Base-by-base conservation (phyloP, 805 yeast species). In the Lipomyces orientalis region DNA sequence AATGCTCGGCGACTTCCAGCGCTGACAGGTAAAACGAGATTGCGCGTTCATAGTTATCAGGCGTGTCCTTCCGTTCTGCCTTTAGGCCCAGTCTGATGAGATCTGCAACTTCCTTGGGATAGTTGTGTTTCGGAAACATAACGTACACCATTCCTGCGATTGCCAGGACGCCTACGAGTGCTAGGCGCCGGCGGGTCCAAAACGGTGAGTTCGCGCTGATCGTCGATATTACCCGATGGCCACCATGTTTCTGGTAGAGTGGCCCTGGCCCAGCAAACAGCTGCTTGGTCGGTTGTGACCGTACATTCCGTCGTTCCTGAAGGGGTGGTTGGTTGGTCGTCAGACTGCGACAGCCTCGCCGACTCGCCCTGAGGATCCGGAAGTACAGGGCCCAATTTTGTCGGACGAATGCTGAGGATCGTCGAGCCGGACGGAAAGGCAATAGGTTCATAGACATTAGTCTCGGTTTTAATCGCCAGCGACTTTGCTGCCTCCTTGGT, bases 21-120 rank as follows among this genome's bases (percentile, higher is more conserved):
- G 97, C 97, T 70, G 89, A 88, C 56, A 91, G 83, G 78, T 93
- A 94, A 73, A 84, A 82, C 66, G 85, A 84, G 67, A 92, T 80
- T 0, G 98, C 97, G 68, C 86, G 80, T 62, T 84, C 81, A 78
- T 85, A 89, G 10, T 58, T 58, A 49, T 64, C 64, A 10, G 29
- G n/a, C 58, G 89, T 83, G 52, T 33, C 54, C 12, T 51, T 46
- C 51, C 60, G 61, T 76, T 94, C 97, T 1, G 94, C 93, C 90
- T 93, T 87, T 5, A 93, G 80, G 0, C 90, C 98, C 73, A 87
- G 85, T 52, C 97, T 82, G 70, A 94, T 79, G 33, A 85, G 81
- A 62, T 83, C 85, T 33, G 97, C 95, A 10, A 92, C 97, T 2
- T 86, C 78, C 1, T 82, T 78, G 0, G 95, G 91, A 73, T 71